Conservation (phyloP, 352 stramenopile species). For the Hyaloperonospora brassicae region DNA sequence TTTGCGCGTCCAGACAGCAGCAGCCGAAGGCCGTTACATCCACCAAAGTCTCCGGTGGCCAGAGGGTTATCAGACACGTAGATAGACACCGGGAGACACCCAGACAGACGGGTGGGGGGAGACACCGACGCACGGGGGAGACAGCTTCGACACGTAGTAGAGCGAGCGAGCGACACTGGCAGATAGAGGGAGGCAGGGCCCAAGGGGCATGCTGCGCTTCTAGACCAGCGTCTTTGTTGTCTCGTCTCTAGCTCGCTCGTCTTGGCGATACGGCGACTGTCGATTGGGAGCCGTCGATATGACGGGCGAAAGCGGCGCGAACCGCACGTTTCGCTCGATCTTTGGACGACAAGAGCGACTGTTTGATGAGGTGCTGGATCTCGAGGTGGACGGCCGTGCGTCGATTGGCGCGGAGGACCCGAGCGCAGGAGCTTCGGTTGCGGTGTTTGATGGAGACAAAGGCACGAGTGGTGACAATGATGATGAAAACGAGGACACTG, state of each 20-base stretch:
- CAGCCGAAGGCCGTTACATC: no score
- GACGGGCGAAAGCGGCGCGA: constrained; percentile 43
- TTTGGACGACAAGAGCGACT: constrained; percentile 29
- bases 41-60: no score
- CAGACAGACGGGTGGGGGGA: no score
- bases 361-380: constrained; percentile 19
- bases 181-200: constrained; percentile 20
- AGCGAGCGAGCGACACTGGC: no score
- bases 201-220: constrained; percentile 33
- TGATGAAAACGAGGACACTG: constrained; percentile 23
- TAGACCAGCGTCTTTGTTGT: constrained; percentile 29
- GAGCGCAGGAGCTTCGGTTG: constrained; percentile 2
- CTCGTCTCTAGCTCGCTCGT: constrained; percentile 18
- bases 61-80: no score
- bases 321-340: constrained; percentile 67
- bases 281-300: constrained; percentile 24
- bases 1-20: no score
- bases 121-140: no score
- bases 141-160: no score
- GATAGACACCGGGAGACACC: no score
- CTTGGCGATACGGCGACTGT: constrained; percentile 1
- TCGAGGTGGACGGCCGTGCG: constrained; percentile 11
- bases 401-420: constrained; percentile 1
- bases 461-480: constrained; percentile 19
- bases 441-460: constrained; percentile 4